Conservation (phyloP, 805 yeast genomes). For the Barnettozyma populi region DNA sequence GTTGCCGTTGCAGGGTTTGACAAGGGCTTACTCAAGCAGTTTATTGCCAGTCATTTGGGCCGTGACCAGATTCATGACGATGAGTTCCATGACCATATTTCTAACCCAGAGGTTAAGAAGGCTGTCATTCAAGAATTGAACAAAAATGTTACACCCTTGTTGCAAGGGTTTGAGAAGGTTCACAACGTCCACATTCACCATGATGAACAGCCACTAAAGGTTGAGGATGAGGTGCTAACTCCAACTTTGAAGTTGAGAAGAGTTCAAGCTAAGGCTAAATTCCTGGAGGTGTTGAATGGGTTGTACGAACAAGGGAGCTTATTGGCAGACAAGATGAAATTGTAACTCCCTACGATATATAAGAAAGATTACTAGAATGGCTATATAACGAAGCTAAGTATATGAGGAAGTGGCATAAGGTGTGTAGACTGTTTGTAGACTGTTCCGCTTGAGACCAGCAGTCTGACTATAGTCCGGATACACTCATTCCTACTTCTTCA, state of each 20-base stretch:
- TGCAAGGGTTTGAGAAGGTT: slow-evolving; percentile 61
- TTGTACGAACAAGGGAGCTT: slow-evolving; percentile 46
- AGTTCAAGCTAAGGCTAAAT: slow-evolving; percentile 38
- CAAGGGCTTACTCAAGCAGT: slow-evolving; percentile 26
- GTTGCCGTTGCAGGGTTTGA: slow-evolving; percentile 55
- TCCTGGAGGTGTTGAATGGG: slow-evolving; percentile 33
- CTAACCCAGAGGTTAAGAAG: slow-evolving; percentile 20
- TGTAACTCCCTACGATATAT: neutral
- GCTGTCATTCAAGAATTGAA: slow-evolving; percentile 36
- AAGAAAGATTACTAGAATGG: no score
- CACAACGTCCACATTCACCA: slow-evolving; percentile 42
- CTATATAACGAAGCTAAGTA: no score
- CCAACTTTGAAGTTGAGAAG: slow-evolving; percentile 62
- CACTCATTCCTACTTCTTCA: no score
- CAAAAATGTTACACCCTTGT: slow-evolving; percentile 27
- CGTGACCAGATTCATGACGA: slow-evolving; percentile 4
- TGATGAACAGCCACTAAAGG: slow-evolving; percentile 47
- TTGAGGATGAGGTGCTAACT: slow-evolving; percentile 59
- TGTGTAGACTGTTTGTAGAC: no score
- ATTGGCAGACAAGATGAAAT: slow-evolving; percentile 1
- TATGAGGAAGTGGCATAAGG: no score
- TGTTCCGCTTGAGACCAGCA: no score
- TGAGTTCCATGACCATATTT: slow-evolving; percentile 12
- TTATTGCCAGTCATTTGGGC: slow-evolving; percentile 9
- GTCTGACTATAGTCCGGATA: no score